Conservation (phyloP, 768 basidiomycete species). For the Russula compacta region DNA sequence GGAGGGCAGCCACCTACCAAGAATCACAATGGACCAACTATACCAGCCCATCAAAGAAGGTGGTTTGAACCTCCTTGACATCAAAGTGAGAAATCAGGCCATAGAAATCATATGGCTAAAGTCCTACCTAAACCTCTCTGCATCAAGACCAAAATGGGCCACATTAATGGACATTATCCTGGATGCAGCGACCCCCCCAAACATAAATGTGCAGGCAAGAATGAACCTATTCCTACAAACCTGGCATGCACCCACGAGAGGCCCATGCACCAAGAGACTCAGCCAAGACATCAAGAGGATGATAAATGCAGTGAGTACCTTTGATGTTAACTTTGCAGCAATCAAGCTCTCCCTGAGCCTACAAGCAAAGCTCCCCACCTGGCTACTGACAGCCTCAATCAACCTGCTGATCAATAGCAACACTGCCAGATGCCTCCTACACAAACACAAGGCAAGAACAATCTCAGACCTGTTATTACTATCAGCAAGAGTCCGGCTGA, state of each 20-base stretch:
- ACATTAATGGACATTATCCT: slow-evolving; percentile 4
- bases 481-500: not conserved
- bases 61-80: slow-evolving; percentile 8
- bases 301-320: not conserved
- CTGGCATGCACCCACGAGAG: not conserved
- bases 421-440: not conserved
- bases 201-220: not conserved
- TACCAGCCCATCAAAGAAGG: not conserved
- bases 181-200: not conserved
- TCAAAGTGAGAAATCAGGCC: slow-evolving; percentile 4
- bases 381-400: not conserved
- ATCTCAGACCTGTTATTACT: not conserved
- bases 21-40: not conserved
- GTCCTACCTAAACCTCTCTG: not conserved
- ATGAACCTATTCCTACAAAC: slow-evolving; percentile 12
- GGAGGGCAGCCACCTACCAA: not conserved
- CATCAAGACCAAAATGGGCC: slow-evolving; percentile 13
- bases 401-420: not conserved
- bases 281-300: not conserved
- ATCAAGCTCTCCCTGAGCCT: not conserved
- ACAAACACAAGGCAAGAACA: not conserved
- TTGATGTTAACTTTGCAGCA: not conserved
- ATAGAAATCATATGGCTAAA: slow-evolving; percentile 16
- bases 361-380: slow-evolving; percentile 4
- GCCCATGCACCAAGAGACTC: not conserved